A percentile compares a stretch with the other conserved stretches of the same genome.
These are phyloP conservation scores for Lachnellula hyalina DNA, from an alignment of 2,329 filamentous ascomycete genomes.

Conservation along the genomic window DNA sequence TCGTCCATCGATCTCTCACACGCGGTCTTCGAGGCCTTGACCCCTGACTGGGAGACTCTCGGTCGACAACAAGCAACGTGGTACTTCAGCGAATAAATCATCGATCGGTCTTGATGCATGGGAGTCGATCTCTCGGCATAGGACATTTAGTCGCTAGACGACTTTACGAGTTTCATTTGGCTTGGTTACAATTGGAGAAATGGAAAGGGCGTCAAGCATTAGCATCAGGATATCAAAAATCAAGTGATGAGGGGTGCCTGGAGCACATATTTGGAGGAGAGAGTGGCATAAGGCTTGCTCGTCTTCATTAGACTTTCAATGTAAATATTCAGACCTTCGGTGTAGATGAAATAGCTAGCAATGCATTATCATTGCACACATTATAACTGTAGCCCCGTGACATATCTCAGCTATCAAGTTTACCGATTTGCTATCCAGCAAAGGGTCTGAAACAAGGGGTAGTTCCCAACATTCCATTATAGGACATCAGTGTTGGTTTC, in stretches of 20 bases:
- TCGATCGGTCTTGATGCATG: constrained; percentile 6
- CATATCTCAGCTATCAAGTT: neutral
- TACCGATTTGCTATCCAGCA: neutral
- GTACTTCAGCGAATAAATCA: constrained; percentile 38
- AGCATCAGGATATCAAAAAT: constrained; percentile 6
- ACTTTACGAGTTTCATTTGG: constrained; percentile 27
- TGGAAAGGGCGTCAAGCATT: constrained; percentile 6
- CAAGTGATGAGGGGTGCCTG: constrained; percentile 14
- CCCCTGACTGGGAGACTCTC: constrained; percentile 33
- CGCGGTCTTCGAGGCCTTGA: constrained; percentile 49
- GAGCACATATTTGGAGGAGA: constrained; percentile 8
- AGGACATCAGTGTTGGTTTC: too few relatives aligned
- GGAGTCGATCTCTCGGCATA: constrained; percentile 29
- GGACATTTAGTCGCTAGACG: constrained; percentile 21
- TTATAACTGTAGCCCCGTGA: neutral
- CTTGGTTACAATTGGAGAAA: constrained; percentile 5
- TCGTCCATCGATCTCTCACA: constrained; percentile 56
- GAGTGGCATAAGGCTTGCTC: neutral
- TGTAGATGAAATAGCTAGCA: neutral
- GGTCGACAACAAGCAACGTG: constrained; percentile 42
- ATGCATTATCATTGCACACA: neutral
- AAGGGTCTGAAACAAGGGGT: neutral
- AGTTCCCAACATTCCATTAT: too few relatives aligned
- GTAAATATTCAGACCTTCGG: neutral
- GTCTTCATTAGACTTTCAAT: neutral